These are phyloP conservation scores for Pichia sp. DNA, from an alignment of 1,139 yeast genomes.

Conservation along the genomic window DNA sequence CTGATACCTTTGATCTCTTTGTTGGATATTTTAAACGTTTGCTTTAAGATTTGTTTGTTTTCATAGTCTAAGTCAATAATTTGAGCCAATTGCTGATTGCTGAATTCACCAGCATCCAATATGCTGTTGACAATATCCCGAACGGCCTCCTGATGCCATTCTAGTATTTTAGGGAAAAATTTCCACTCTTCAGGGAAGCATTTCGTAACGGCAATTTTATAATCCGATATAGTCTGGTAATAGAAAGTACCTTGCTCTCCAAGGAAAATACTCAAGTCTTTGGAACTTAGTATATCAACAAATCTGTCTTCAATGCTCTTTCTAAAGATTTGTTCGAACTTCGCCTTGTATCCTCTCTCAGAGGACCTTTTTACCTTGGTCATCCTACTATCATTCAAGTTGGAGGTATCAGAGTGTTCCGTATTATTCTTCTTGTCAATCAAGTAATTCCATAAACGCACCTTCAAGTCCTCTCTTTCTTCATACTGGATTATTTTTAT, in stretches of 20 bases:
- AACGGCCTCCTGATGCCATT: slow-evolving; percentile 64
- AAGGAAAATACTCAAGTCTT: slow-evolving; percentile 53
- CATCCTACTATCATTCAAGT: slow-evolving; percentile 29
- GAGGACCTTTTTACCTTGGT: slow-evolving; percentile 22
- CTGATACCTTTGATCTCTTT: slow-evolving; percentile 25
- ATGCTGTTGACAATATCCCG: slow-evolving; percentile 52
- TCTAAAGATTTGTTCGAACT: slow-evolving; percentile 59
- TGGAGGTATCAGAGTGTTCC: neutral
- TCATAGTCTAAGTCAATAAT: slow-evolving; percentile 66
- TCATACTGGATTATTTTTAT: slow-evolving; percentile 79
- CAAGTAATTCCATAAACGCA: slow-evolving; percentile 44
- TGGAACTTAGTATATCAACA: slow-evolving; percentile 36
- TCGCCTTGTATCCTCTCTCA: slow-evolving; percentile 59
- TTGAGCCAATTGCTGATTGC: slow-evolving; percentile 18
- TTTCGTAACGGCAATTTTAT: slow-evolving; percentile 52
- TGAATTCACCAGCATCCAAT: slow-evolving; percentile 18
- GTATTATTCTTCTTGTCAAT: slow-evolving; percentile 8
- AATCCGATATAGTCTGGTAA: slow-evolving; percentile 70
- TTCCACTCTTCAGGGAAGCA: slow-evolving; percentile 68
- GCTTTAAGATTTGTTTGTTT: slow-evolving; percentile 49
- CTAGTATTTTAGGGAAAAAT: slow-evolving; percentile 56
- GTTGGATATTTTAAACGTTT: slow-evolving; percentile 43
- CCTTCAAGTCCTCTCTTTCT: slow-evolving; percentile 68
- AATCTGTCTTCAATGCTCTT: slow-evolving; percentile 44
- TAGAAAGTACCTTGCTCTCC: slow-evolving; percentile 73